phyloP scores from a whole-genome alignment of 1,284 basidiomycete genomes.

The Pisolithus thermaeus region DNA sequence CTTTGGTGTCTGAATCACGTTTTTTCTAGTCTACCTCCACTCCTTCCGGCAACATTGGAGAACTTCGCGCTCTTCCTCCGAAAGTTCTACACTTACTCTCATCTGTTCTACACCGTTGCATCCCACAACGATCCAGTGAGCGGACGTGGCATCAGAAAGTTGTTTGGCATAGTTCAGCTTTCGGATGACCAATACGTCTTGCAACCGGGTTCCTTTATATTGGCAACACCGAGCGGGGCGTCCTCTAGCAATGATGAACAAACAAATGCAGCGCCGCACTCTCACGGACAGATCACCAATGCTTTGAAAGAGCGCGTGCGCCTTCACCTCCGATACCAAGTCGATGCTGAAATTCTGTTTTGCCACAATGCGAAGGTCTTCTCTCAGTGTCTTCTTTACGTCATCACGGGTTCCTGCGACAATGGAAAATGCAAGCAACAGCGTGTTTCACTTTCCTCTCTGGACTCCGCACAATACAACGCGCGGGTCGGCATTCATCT shows the following conservation, averaged over 20 bases:
- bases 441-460: conserved; percentile 24
- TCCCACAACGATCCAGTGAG: conserved; percentile 24
- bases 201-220: conserved; percentile 4
- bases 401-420: conserved; percentile 32
- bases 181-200: conserved; percentile 25
- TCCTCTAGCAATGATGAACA: conserved; percentile 6
- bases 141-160: conserved; percentile 19
- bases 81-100: conserved; percentile 34
- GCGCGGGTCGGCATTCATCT: too few species aligned
- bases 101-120: conserved; percentile 28
- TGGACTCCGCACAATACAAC: too few species aligned
- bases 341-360: neutral
- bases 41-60: neutral
- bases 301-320: too few species aligned
- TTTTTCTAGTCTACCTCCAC: neutral
- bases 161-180: conserved; percentile 35
- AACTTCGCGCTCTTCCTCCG: neutral
- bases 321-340: too few species aligned
- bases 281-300: too few species aligned
- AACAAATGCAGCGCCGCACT: neutral
- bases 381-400: conserved; percentile 35
- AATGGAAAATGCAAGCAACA: conserved; percentile 31
- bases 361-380: conserved; percentile 30
- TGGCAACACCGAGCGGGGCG: neutral
- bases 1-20: neutral